These are phyloP conservation scores for Cardamine occulta DNA, from an alignment of 345 rosid species.

Conservation along the genomic window DNA sequence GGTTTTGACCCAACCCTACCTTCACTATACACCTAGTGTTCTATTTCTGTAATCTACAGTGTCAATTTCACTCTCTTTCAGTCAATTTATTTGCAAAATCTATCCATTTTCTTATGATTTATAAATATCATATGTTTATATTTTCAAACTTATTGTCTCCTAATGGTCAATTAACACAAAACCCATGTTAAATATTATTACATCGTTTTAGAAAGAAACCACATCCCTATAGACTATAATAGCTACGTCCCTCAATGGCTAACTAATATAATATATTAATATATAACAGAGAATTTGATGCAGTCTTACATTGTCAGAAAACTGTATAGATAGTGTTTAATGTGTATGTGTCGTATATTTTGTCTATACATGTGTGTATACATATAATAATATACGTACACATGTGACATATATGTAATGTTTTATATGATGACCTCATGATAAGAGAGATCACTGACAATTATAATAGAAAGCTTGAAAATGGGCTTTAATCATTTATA, in stretches of 20 bases:
- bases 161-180: not conserved
- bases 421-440: slow-evolving; percentile 47
- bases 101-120: not conserved
- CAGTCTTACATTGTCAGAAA: slow-evolving; percentile 42
- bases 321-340: slow-evolving; percentile 15
- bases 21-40: slow-evolving; percentile 31
- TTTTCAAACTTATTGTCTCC: not conserved
- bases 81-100: slow-evolving; percentile 35
- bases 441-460: slow-evolving; percentile 47
- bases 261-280: not conserved
- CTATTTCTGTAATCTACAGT: slow-evolving; percentile 35
- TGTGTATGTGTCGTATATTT: slow-evolving; percentile 23
- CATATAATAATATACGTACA: slow-evolving; percentile 4
- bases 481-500: slow-evolving; percentile 40
- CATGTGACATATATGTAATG: slow-evolving; percentile 30
- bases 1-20: slow-evolving; percentile 41
- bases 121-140: not conserved
- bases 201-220: slow-evolving; percentile 2
- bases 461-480: slow-evolving; percentile 21
- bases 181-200: not conserved
- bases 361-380: slow-evolving; percentile 12
- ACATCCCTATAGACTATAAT: slow-evolving; percentile 6
- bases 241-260: slow-evolving; percentile 2
- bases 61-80: slow-evolving; percentile 18
- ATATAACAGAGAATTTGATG: slow-evolving; percentile 40